Percentiles rank a stretch among this genome's conserved stretches.
Conservation (phyloP, 192 early-diverging fungal genomes). For the Mortierella antarctica region DNA sequence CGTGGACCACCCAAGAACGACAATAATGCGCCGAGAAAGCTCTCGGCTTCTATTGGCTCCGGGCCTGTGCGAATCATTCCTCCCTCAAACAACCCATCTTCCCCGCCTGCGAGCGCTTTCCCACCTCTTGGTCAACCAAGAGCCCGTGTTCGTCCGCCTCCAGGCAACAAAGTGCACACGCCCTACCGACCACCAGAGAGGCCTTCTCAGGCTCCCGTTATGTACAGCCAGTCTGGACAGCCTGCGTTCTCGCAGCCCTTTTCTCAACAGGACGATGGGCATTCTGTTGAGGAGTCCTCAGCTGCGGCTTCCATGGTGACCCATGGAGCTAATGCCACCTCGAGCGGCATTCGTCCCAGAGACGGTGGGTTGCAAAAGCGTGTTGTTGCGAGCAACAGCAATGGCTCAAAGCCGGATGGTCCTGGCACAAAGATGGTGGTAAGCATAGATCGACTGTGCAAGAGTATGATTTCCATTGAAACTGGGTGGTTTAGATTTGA, state of each 20-base stretch:
- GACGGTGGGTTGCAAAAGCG: slow-evolving; percentile 39
- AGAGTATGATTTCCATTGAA: background rate
- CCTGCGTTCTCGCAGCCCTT: slow-evolving; percentile 40
- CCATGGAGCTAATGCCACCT: slow-evolving; percentile 24
- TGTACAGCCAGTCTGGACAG: slow-evolving; percentile 47
- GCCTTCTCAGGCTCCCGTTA: slow-evolving; percentile 49
- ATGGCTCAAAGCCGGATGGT: slow-evolving; percentile 4
- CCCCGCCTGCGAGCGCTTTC: slow-evolving; percentile 47
- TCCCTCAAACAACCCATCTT: slow-evolving; percentile 42
- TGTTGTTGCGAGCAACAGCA: slow-evolving; percentile 24
- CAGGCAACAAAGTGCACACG: slow-evolving; percentile 25
- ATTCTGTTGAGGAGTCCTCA: background rate
- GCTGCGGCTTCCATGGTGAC: slow-evolving; percentile 17
- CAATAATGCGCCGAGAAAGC: slow-evolving; percentile 3
- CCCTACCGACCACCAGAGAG: slow-evolving; percentile 50
- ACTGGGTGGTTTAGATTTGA: background rate
- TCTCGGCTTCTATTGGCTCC: slow-evolving; percentile 10
- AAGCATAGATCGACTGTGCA: background rate
- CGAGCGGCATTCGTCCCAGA: slow-evolving; percentile 39
- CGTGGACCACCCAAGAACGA: slow-evolving; percentile 33
- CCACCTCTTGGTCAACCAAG: slow-evolving; percentile 19
- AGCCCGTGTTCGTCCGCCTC: slow-evolving; percentile 39
- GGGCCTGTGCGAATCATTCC: slow-evolving; percentile 22
- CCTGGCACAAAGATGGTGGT: background rate
- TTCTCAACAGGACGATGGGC: slow-evolving; percentile 10